These are phyloP conservation scores for Mycena galericulata DNA, from an alignment of 768 basidiomycete species.

Conservation along the genomic window DNA sequence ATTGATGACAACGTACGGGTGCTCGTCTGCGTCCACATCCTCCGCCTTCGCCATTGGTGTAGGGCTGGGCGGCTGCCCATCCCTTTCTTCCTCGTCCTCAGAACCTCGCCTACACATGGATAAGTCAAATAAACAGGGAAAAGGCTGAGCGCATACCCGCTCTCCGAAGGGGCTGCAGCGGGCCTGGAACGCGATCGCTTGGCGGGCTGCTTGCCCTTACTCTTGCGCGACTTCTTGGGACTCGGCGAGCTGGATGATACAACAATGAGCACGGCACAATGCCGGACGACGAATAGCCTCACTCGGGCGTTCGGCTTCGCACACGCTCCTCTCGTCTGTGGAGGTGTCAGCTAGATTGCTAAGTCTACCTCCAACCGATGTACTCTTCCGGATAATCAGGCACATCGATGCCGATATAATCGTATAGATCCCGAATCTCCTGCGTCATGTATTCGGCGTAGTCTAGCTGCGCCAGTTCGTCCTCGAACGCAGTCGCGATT, in stretches of 20 bases:
- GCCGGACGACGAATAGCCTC: too few relatives aligned
- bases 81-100: slow-evolving; percentile 13
- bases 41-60: not conserved
- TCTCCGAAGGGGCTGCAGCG: not conserved
- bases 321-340: too few relatives aligned
- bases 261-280: too few relatives aligned
- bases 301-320: too few relatives aligned
- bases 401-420: slow-evolving; percentile 54
- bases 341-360: too few relatives aligned
- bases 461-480: slow-evolving; percentile 55
- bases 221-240: slow-evolving; percentile 13
- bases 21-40: not conserved
- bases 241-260: slow-evolving; percentile 16
- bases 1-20: not conserved
- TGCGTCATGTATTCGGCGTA: slow-evolving; percentile 51
- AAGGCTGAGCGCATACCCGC: not conserved
- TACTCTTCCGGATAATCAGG: slow-evolving; percentile 24
- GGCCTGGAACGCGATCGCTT: not conserved
- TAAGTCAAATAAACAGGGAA: not conserved
- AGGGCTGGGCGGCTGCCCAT: not conserved
- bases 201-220: not conserved
- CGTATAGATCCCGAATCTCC: slow-evolving; percentile 56
- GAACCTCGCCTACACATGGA: not conserved
- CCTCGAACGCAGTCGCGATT: slow-evolving; percentile 57
- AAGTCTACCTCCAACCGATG: not conserved